Evolutionary conservation across 108 stramenopile genomes (phyloP), one percentile per base, ranked within the genome.

Genomic region (Aurantiochytrium sp.): DNA sequence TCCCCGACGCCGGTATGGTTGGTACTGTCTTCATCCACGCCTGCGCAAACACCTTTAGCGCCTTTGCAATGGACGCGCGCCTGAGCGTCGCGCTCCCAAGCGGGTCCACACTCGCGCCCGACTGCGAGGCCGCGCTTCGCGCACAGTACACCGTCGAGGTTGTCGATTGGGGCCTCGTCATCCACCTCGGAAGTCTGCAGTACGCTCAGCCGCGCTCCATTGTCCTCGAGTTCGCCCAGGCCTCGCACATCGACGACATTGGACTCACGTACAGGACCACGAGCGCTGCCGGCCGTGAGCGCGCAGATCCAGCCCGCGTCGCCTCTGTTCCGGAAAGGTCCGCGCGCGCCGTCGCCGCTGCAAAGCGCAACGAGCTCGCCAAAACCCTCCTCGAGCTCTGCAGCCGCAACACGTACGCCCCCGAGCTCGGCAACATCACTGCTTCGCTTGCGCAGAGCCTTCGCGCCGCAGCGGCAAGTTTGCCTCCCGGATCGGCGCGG

Each of bases 21-120:
- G 91, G 91, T 10, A 91, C 91, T n/a, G 55, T 81, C 36, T 91
- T 91, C 65, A 86, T 90, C 3, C 86, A 89, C 41, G 54, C 89
- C 5, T 34, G 53, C 4, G 54, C 73, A 50, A 86, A 81, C 32
- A 55, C 39, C 41, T 48, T 88, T n/a, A 37, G 30, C 24, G 42
- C 65, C 24, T 52, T 81, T 4, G 85, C 41, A 17, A 37, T 37
- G n/a, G 55, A 88, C 36, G 31, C 88, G 17, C 37, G 30, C 6
- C 69, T 88, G 4, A 87, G 68, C 22, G 36, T 87, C 17, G 68
- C 37, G 22, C 19, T 34, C 2, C 34, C 87, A 0, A 31, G 12
- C 34, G 59, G 34, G 8, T 19, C 10, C 10, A 27, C 4, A 17
- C 59, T 65, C 27, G 19, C 59, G 10, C 6, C 6, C 10, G 59